Evolutionary conservation across 495 filamentous ascomycete genomes (phyloP).

Genomic region (Astrothelium macrocarpum): DNA sequence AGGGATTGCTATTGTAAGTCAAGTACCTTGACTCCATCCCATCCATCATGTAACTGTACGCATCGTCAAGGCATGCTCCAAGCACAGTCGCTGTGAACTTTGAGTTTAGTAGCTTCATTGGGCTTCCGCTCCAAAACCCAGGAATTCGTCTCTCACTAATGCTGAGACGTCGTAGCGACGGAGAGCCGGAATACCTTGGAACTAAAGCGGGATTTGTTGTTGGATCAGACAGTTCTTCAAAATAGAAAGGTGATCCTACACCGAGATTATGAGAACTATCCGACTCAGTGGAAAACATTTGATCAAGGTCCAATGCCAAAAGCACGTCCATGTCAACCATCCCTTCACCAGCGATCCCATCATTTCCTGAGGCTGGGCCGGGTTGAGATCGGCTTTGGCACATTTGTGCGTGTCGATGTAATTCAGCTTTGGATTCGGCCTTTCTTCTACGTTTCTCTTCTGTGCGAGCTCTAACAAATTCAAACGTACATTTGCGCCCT

Average conservation of each 20-base stretch:
- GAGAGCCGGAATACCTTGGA: not conserved
- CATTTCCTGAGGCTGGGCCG: not conserved
- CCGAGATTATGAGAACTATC: not conserved
- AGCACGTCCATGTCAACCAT: too few relatives aligned
- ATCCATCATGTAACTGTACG: not conserved
- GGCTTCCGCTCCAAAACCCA: not conserved
- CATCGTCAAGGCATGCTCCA: not conserved
- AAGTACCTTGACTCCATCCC: not conserved
- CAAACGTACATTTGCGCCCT: not conserved
- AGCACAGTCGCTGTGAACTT: not conserved
- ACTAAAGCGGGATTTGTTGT: not conserved
- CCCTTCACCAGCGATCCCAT: not conserved
- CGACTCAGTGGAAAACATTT: not conserved
- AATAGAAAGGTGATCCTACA: not conserved
- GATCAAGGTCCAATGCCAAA: not conserved
- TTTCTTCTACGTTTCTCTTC: not conserved
- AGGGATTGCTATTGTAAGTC: not conserved
- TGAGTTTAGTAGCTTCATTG: not conserved
- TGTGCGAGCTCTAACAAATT: not conserved
- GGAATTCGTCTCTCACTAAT: not conserved
- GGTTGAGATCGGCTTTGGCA: not conserved
- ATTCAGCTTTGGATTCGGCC: not conserved
- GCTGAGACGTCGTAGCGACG: not conserved
- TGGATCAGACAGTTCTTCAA: not conserved
- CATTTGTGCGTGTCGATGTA: not conserved